phyloP scores from a whole-genome alignment of 805 yeast species.

The Suhomyces vadensis region DNA sequence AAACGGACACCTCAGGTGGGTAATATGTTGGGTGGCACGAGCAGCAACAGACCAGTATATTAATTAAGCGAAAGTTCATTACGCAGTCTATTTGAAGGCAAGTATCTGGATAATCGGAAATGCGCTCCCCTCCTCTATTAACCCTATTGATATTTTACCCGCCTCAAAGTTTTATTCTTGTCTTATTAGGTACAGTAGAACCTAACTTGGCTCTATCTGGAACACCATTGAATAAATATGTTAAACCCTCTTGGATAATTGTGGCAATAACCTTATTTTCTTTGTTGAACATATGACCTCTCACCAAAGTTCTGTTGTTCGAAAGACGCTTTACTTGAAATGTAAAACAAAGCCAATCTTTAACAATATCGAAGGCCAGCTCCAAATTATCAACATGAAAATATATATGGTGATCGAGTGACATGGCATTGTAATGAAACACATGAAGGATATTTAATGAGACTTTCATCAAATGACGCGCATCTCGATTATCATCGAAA shows the following conservation, averaged over 20 bases:
- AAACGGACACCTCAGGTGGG: no score
- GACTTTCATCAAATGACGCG: conserved; percentile 26
- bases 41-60: no score
- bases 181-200: no score
- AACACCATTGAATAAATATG: conserved; percentile 31
- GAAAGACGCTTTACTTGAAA: conserved; percentile 37
- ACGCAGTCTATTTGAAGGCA: no score
- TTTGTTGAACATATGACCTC: conserved; percentile 38
- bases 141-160: no score
- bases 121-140: no score
- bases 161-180: no score
- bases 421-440: conserved; percentile 47
- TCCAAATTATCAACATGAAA: conserved; percentile 34
- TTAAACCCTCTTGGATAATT: conserved; percentile 43
- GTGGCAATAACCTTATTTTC: conserved; percentile 38
- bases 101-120: no score
- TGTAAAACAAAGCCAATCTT: conserved; percentile 38
- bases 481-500: conserved; percentile 35
- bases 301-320: conserved; percentile 37
- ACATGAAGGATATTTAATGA: conserved; percentile 37
- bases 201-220: conserved; percentile 9
- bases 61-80: no score
- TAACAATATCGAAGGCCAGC: conserved; percentile 28
- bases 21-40: no score
- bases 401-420: conserved; percentile 45